phyloP scores from a whole-genome alignment of 2,329 filamentous ascomycete species.

The Aspergillus hortae region DNA sequence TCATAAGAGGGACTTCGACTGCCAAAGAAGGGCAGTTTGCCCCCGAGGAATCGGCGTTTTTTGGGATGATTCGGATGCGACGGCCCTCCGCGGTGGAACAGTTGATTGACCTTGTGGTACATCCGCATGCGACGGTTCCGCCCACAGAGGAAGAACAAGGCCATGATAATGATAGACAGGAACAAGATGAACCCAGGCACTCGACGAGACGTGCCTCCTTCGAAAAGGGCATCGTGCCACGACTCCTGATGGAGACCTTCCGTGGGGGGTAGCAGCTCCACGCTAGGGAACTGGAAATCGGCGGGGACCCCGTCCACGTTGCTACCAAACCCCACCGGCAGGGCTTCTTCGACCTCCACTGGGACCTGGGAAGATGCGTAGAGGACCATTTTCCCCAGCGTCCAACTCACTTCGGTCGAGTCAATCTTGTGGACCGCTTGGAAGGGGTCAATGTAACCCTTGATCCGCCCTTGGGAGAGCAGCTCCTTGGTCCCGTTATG shows the following conservation, averaged over 20 bases:
- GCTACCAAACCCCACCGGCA: slow-evolving; percentile 89
- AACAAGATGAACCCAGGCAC: slow-evolving; percentile 75
- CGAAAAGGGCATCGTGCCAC: slow-evolving; percentile 62
- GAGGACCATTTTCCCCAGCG: slow-evolving; percentile 90
- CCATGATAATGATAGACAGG: slow-evolving; percentile 65
- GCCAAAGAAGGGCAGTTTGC: slow-evolving; percentile 42
- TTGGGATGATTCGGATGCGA: slow-evolving; percentile 30
- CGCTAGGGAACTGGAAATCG: slow-evolving; percentile 76
- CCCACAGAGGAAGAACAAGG: slow-evolving; percentile 72
- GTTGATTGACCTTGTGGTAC: slow-evolving; percentile 51
- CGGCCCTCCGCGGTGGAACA: slow-evolving; percentile 29
- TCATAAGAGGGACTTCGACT: slow-evolving; percentile 61
- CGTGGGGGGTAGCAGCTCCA: slow-evolving; percentile 32
- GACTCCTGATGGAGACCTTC: slow-evolving; percentile 44
- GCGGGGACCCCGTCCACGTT: slow-evolving; percentile 66
- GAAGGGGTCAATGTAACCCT: slow-evolving; percentile 79
- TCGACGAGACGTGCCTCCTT: slow-evolving; percentile 63
- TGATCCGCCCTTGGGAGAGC: slow-evolving; percentile 64
- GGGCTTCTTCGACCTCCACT: slow-evolving; percentile 53
- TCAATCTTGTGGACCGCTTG: slow-evolving; percentile 90
- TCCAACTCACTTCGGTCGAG: slow-evolving; percentile 93
- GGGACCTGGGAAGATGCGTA: slow-evolving; percentile 89
- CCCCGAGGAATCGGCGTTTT: slow-evolving; percentile 62
- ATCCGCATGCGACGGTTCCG: slow-evolving; percentile 68
- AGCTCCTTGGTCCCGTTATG: slow-evolving; percentile 69